Base-by-base conservation (phyloP, 2,329 filamentous ascomycete species). In the Epichloe sibirici region DNA sequence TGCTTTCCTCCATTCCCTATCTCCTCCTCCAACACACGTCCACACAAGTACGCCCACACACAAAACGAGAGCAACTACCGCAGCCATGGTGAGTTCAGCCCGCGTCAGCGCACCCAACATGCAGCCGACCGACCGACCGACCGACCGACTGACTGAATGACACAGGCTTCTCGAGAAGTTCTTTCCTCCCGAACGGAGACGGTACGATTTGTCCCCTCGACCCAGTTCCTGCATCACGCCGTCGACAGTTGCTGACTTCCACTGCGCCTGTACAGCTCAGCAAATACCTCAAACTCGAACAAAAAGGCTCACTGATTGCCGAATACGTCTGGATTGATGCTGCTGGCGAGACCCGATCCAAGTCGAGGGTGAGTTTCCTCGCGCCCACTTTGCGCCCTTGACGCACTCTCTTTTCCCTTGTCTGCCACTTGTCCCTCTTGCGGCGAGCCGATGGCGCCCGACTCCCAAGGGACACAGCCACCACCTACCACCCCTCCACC, bases 301-400 rank as follows among this genome's bases (percentile, higher is more conserved):
- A 97, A 77, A 88, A 86, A 71, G 90, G 90, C 70, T 76, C 75
- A 63, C 78, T 94, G 68, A 93, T 95, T 73, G 91, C 90, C 67
- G 91, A 96, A 76, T 96, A 96, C 75, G 83, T 96, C 78, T 96
- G 91, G 91, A 86, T 96, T 69, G 90, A 96, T 67, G 78, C 86
- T 59, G 72, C 75, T 59, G 90, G 90, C 69, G 85, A 86, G 65
- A 80, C 88, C 63, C 90, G 93, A 65, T 95, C 90, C 69, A 98
- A 97, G 79, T 91, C 87, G 68, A 94, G 90, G 81, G 91, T 96
- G 78, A 78, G 88, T 78, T 59, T 59, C 55, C 60, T 50, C 17
- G 17, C 17, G 17, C 17, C 17, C 17, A 21, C 17, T 21, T 21
- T 21, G 17, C 17, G 17, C 17, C 17, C 48, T 6, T 11, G 39